Conservation (phyloP, 345 rosid genomes). For the Gynandropsis gynandra region DNA sequence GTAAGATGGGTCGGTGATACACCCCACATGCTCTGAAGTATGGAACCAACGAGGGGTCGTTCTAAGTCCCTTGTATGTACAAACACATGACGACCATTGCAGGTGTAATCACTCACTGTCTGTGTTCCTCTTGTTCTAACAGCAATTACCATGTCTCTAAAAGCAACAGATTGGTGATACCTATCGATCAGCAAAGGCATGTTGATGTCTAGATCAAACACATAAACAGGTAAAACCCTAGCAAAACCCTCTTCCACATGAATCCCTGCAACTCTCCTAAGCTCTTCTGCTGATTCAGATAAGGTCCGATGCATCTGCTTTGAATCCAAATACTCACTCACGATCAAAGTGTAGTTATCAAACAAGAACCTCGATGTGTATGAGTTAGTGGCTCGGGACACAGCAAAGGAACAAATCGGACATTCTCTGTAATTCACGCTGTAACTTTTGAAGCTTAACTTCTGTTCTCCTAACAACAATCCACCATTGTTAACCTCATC, state of each 20-base stretch:
- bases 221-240: constrained; percentile 82
- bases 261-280: constrained; percentile 60
- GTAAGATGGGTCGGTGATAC: constrained; percentile 82
- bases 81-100: constrained; percentile 89
- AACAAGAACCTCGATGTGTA: constrained; percentile 94
- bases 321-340: constrained; percentile 93
- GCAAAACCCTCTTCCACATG: constrained; percentile 74
- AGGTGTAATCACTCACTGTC: constrained; percentile 88
- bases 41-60: constrained; percentile 81
- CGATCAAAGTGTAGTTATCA: constrained; percentile 90
- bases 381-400: constrained; percentile 71
- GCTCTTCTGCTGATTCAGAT: constrained; percentile 73
- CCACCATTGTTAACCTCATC: constrained; percentile 63
- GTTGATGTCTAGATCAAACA: constrained; percentile 78
- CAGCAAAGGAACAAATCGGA: constrained; percentile 72
- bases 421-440: constrained; percentile 59
- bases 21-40: constrained; percentile 99
- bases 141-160: constrained; percentile 88
- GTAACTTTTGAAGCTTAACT: constrained; percentile 50
- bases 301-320: constrained; percentile 79
- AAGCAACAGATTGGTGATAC: constrained; percentile 83
- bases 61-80: constrained; percentile 73
- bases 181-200: constrained; percentile 70
- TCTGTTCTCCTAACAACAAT: constrained; percentile 74
- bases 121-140: constrained; percentile 82